These are phyloP conservation scores for Nitzschia sp. DNA, from an alignment of 108 stramenopile species.

Conservation along the genomic window DNA sequence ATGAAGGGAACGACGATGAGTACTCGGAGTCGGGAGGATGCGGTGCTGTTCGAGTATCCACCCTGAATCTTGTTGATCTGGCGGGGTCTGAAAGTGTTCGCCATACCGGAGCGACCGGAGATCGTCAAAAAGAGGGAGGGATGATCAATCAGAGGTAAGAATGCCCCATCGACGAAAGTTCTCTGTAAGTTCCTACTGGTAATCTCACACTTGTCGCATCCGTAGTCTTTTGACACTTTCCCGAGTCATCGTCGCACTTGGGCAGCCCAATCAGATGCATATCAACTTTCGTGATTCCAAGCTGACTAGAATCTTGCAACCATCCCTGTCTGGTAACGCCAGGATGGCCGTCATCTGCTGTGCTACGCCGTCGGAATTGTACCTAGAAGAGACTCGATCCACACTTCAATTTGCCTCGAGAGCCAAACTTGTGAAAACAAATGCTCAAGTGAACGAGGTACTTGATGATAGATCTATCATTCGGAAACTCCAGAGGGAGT, in stretches of 20 bases:
- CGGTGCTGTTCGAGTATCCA: constrained; percentile 78
- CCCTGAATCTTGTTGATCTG: constrained; percentile 88
- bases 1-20: constrained; percentile 26
- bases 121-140: constrained; percentile 97
- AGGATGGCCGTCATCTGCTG: constrained; percentile 84
- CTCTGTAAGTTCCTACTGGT: too few species aligned
- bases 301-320: constrained; percentile 97
- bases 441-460: constrained; percentile 97
- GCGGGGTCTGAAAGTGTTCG: constrained; percentile 93
- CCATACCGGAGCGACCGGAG: constrained; percentile 92
- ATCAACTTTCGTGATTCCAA: constrained; percentile 99
- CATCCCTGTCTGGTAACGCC: constrained; percentile 88
- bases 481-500: constrained; percentile 87
- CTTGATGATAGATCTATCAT: constrained; percentile 70
- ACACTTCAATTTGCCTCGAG: constrained; percentile 98
- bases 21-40: constrained; percentile 20
- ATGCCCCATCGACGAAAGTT: too few species aligned
- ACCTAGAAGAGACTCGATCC: constrained; percentile 97
- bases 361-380: constrained; percentile 97
- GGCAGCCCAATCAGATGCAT: constrained; percentile 91
- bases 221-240: constrained; percentile 95
- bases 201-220: constrained; percentile 23
- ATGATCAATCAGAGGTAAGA: constrained; percentile 93
- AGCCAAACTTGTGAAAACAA: constrained; percentile 99
- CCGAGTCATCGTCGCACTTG: constrained; percentile 97